phyloP scores from a whole-genome alignment of 2,329 filamentous ascomycete species.

The Pestalotiopsis sp. region DNA sequence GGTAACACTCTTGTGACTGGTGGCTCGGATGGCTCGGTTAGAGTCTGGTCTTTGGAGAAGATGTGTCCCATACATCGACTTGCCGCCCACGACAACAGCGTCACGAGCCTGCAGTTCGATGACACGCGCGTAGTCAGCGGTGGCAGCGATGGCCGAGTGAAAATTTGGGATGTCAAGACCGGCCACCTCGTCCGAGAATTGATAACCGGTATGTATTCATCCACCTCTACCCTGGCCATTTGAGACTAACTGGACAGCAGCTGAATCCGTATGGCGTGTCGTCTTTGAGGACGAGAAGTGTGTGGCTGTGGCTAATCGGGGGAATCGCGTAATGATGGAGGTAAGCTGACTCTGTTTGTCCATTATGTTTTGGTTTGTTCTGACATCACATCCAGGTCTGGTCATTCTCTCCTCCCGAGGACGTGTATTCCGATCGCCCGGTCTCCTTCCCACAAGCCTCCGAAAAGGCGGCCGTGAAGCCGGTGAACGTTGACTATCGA shows the following conservation, averaged over 20 bases:
- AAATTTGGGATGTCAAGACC: constrained; percentile 96
- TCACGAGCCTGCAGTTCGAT: constrained; percentile 96
- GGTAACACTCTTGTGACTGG: constrained; percentile 94
- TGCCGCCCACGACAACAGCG: constrained; percentile 96
- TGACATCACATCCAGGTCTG: constrained; percentile 68
- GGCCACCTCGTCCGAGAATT: constrained; percentile 90
- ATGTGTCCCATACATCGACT: constrained; percentile 92
- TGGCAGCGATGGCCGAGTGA: constrained; percentile 95
- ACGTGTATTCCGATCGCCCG: constrained; percentile 57
- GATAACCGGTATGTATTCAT: constrained; percentile 53
- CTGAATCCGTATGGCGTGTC: constrained; percentile 95
- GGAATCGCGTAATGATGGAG: constrained; percentile 94
- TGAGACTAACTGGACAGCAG: constrained; percentile 32
- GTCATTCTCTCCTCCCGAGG: constrained; percentile 89
- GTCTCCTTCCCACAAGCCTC: constrained; percentile 51
- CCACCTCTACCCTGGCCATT: not conserved
- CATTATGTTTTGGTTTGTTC: constrained; percentile 23
- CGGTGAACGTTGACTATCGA: constrained; percentile 49
- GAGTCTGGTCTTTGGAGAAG: constrained; percentile 91
- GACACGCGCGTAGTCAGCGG: constrained; percentile 94
- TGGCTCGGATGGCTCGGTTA: constrained; percentile 91
- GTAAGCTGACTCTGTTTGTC: constrained; percentile 51
- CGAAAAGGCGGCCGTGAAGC: constrained; percentile 49
- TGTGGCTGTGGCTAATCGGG: constrained; percentile 88
- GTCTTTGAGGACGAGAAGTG: constrained; percentile 99